Percentiles rank a stretch among this genome's conserved stretches.
Evolutionary conservation across 2,329 filamentous ascomycete genomes (phyloP).

Genomic region (Penicillium psychrosexuale): DNA sequence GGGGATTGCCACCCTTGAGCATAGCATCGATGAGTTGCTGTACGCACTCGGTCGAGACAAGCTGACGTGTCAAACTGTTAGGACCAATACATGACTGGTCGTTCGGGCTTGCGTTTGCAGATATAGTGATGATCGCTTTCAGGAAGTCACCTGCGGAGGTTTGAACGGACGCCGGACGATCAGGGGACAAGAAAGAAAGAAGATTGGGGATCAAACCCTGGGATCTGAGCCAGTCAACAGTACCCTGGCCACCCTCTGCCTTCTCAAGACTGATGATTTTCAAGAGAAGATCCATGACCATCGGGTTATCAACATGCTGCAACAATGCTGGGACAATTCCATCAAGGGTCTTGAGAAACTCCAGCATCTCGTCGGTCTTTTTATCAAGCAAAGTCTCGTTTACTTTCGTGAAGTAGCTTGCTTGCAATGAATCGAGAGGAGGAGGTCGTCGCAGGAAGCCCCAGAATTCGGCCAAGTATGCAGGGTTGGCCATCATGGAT

Average conservation of each 20-base stretch:
- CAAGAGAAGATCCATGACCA: constrained; percentile 95
- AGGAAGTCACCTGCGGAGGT: constrained; percentile 96
- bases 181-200: constrained; percentile 78
- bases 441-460: constrained; percentile 78
- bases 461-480: constrained; percentile 83
- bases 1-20: constrained; percentile 86
- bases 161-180: constrained; percentile 85
- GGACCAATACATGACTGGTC: constrained; percentile 98
- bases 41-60: constrained; percentile 83
- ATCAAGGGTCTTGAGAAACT: constrained; percentile 79
- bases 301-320: constrained; percentile 91
- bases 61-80: constrained; percentile 90
- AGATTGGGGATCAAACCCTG: constrained; percentile 84
- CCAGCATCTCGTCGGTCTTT: constrained; percentile 96
- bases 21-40: constrained; percentile 85
- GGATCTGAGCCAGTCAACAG: constrained; percentile 95
- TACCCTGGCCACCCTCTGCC: constrained; percentile 82
- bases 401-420: constrained; percentile 97
- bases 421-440: constrained; percentile 86
- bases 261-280: constrained; percentile 98
- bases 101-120: constrained; percentile 94
- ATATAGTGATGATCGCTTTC: constrained; percentile 98
- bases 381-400: constrained; percentile 97
- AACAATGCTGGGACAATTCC: constrained; percentile 80
- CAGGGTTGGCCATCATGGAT: constrained; percentile 79